Base-by-base conservation (phyloP, 495 filamentous ascomycete species). In the Lentithecium fluviatile region DNA sequence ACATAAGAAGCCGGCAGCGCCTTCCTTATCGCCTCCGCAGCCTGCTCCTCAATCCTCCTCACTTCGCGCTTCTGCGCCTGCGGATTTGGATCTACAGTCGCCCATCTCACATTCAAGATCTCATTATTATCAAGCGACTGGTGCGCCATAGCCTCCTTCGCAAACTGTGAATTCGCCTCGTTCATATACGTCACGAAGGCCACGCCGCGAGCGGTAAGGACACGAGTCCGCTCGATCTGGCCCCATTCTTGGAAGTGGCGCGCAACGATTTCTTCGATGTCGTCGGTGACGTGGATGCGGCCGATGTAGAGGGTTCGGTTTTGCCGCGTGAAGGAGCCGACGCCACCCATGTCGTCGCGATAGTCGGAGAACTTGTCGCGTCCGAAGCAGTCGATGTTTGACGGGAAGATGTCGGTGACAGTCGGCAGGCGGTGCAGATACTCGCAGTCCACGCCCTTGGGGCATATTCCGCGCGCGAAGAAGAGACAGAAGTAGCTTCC, bases 201-300 rank as follows among this genome's bases (percentile, higher is more conserved):
- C 3, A 98, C 93, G 48, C 94, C 94, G 1, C 94, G 77, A 7
- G 84, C 85, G 20, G 91, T 95, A n/a, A 98, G 43, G 34, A 47
- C 21, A 24, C 58, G 40, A 86, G 86, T 89, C 4, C 94, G 81
- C 62, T 97, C 94, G 29, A 97, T 77, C 66, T 90, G 85, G 2
- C 94, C 94, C 90, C 91, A 98, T 75, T 97, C 93, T 2, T 88
- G 83, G 64, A 97, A 96, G 73, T 97, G 92, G 11, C 94, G 80
- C 29, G 91, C 85, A 1, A 96, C 91, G n/a, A 97, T 82, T 73
- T 98, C 94, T 71, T 97, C 92, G 60, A 97, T 97, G 70, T 96
- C 93, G 73, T 97, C 93, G n/a, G 85, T 91, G 19, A 96, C 93
- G 70, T 96, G 89, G 60, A 97, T 96, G 23, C 92, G 79, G 3